Conservation (phyloP, 768 basidiomycete species). For the Pleurotus tuber-regium region DNA sequence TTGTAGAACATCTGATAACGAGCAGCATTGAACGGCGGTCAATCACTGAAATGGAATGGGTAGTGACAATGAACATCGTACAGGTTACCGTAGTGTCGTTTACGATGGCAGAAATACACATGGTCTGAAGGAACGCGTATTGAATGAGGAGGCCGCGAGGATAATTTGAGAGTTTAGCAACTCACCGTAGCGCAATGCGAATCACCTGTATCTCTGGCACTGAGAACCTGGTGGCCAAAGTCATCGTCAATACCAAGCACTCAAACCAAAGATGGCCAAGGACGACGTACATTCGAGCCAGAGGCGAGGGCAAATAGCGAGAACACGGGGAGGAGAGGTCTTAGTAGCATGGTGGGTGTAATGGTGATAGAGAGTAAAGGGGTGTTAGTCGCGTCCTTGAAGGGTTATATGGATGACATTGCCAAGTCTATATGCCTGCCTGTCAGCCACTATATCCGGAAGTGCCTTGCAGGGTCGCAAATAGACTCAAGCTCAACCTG, state of each 20-base stretch:
- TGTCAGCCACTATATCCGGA: neutral
- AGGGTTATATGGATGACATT: conserved; percentile 5
- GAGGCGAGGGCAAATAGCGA: conserved; percentile 2
- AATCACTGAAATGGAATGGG: too few relatives aligned
- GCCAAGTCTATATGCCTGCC: conserved; percentile 6
- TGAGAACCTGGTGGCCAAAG: conserved; percentile 2
- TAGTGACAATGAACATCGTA: conserved; percentile 24
- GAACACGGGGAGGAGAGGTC: conserved; percentile 4
- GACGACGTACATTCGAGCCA: neutral
- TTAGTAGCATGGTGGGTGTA: conserved; percentile 2
- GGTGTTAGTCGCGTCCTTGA: neutral
- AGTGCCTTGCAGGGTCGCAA: conserved; percentile 2
- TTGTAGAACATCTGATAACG: conserved; percentile 42
- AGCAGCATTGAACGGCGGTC: too few relatives aligned
- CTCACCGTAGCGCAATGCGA: conserved; percentile 24
- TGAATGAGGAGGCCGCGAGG: too few relatives aligned
- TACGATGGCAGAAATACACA: conserved; percentile 47
- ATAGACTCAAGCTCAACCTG: conserved; percentile 1
- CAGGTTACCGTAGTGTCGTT: conserved; percentile 45
- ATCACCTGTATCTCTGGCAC: conserved; percentile 22
- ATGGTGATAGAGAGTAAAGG: neutral
- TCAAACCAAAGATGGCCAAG: too few relatives aligned
- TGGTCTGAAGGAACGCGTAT: conserved; percentile 24
- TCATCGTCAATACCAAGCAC: neutral
- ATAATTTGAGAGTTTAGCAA: neutral